Evolutionary conservation across 148 eudicot genomes (phyloP).

Genomic region (Camellia lanceoleosa): DNA sequence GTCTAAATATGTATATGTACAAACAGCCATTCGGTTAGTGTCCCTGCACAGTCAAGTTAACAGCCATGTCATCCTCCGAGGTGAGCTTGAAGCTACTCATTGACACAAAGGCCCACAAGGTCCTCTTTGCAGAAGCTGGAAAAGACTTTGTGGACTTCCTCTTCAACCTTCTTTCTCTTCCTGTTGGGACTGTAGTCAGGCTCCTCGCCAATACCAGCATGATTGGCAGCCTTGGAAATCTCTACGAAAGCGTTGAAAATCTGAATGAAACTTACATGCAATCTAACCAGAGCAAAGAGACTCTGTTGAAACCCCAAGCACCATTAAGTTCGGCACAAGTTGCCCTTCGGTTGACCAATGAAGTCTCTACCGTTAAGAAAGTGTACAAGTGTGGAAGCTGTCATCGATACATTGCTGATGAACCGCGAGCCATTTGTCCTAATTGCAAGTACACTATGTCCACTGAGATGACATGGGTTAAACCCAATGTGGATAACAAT

Average conservation of each 20-base stretch:
- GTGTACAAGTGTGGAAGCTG: no score
- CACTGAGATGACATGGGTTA: background rate
- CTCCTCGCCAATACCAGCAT: background rate
- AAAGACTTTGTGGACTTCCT: conserved; percentile 38
- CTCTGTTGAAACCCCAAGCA: background rate
- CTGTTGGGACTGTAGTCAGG: conserved; percentile 20
- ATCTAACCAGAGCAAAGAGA: background rate
- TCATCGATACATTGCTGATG: background rate
- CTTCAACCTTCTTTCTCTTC: conserved; percentile 26
- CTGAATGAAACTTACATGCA: conserved; percentile 12
- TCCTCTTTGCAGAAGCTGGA: conserved; percentile 34
- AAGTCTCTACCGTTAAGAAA: no score
- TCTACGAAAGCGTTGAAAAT: conserved; percentile 17
- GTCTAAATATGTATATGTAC: no score
- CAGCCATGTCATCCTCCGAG: background rate
- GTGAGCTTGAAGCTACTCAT: conserved; percentile 23
- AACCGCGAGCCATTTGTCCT: background rate
- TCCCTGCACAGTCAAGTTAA: no score
- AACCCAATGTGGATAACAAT: no score
- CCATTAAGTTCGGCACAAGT: background rate
- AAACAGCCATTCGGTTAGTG: no score
- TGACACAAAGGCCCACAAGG: conserved; percentile 24
- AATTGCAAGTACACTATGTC: background rate
- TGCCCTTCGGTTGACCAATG: background rate
- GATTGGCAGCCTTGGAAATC: conserved; percentile 19